Evolutionary conservation across 169 alveolate genomes (phyloP), one percentile per base, ranked within the genome.

Genomic region (Cryptosporidium sp.): DNA sequence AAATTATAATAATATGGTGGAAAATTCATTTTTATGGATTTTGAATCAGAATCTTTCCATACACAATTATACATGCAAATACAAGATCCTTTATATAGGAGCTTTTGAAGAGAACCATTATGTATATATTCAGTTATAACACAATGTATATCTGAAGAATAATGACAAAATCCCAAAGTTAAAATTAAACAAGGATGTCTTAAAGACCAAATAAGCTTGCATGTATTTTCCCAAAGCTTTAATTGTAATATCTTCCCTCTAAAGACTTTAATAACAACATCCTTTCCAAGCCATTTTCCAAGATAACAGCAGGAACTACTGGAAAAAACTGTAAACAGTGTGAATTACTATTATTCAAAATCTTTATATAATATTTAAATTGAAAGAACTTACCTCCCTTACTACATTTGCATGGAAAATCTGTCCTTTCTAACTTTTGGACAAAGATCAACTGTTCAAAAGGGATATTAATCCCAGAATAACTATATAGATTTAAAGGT

Each of bases 281-380:
- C 75, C 37, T 80, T 80, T 1, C 89, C 89, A 10, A 80, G 67
- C 89, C 89, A 80, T 26, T 65, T 80, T 42, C 89, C 89, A 61
- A 80, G 75, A 65, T 80, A 80, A 80, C 48, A 80, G n/a, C 73
- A 75, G 3, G 89, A 80, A 21, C 67, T 56, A 56, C 37, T 26
- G 23, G 35, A 56, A 23, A 56, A 26, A 56, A 37, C 67, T 56
- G 35, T n/a, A 26, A n/a, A 31, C 35, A 21, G 14, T 1, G 12
- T 10, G 2, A 56, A 23, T 23, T 16, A 9, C 26, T 56, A 8
- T n/a, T 56, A 1, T 5, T 21, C 35, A 56, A 21, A 9, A 21
- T 8, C 14, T 56, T 2, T 6, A n/a, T 23, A 3, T 56, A 9
- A n/a, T 23, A 56, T 56, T n/a, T 56, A 10, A 56, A 23, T 0